Evolutionary conservation across 1,284 basidiomycete genomes (phyloP), one percentile per base, ranked within the genome.

Genomic region (Microbotryomycetes sp.): DNA sequence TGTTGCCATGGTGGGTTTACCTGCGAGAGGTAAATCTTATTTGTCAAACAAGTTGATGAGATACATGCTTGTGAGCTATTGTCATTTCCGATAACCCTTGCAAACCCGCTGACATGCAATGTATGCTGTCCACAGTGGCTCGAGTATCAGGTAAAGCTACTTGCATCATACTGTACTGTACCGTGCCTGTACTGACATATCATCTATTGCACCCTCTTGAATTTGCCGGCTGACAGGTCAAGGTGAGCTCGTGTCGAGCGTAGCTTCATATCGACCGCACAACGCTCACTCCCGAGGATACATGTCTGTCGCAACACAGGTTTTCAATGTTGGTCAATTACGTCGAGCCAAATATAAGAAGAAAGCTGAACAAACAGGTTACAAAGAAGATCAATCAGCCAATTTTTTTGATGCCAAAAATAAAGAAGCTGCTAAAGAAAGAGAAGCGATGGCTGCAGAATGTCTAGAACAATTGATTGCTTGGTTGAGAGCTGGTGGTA

Each of bases 281-380:
- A n/a, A 29, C 45, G 23, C 51, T 2, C 23, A 30, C 23, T 29
- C 19, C 25, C 32, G 30, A 15, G 2, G 3, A 9, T 49, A 6
- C 16, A 2, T 36, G 25, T 7, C 12, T 19, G n/a, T 19, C 59
- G 47, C 42, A 29, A 25, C n/a, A 45, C 62, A 90, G 87, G 89
- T 98, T 1, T 98, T 98, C 81, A 98, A 98, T 74, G 96, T 97
- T 31, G 96, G 96, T 4, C 94, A 98, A 76, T 80, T 97, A 23
- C 84, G 94, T 53, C 84, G 94, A 29, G 89, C 88, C 1, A 85
- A 92, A 66, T 93, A 93, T 4, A 83, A 87, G 73, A 86, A 84
- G 74, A 83, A 85, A 23, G 80, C 86, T 70, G 59, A 68, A 32
- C 85, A 86, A 76, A 84, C 83, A 63, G 91, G 92, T 31, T 80